These are phyloP conservation scores for Senna tora DNA, from an alignment of 306 rosid species.

Conservation along the genomic window DNA sequence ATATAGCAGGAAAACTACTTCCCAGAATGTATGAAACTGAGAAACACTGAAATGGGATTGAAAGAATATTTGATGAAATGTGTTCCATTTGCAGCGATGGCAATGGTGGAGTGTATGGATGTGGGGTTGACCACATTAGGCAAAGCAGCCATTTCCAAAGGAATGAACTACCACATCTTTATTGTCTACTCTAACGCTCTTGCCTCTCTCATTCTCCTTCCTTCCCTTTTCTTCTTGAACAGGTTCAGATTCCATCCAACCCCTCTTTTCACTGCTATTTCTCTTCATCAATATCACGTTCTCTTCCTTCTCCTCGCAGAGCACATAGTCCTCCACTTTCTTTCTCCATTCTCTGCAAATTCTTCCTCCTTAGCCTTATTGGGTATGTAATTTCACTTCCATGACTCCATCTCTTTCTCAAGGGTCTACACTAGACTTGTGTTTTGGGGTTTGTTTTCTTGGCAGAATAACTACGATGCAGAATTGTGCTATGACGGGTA, in stretches of 20 bases:
- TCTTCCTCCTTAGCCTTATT: slow-evolving; percentile 50
- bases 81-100: slow-evolving; percentile 46
- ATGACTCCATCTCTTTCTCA: background rate
- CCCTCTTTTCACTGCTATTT: background rate
- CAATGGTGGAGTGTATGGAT: slow-evolving; percentile 45
- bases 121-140: slow-evolving; percentile 48
- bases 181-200: slow-evolving; percentile 59
- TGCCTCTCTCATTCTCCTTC: slow-evolving; percentile 49
- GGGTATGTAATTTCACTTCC: slow-evolving; percentile 42
- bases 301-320: slow-evolving; percentile 26
- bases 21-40: background rate
- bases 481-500: slow-evolving; percentile 53
- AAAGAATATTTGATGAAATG: slow-evolving; percentile 10
- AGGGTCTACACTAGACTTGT: too few relatives aligned
- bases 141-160: slow-evolving; percentile 55
- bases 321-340: slow-evolving; percentile 40
- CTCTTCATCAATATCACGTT: background rate
- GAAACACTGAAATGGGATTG: slow-evolving; percentile 20
- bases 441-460: slow-evolving; percentile 29
- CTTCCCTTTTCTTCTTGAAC: slow-evolving; percentile 46
- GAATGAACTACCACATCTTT: slow-evolving; percentile 54
- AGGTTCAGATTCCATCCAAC: slow-evolving; percentile 16
- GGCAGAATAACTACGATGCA: slow-evolving; percentile 57
- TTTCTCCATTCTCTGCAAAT: slow-evolving; percentile 45
- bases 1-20: background rate